Conservation (phyloP, 441 rosid species). For the Populus trichocarpa region DNA sequence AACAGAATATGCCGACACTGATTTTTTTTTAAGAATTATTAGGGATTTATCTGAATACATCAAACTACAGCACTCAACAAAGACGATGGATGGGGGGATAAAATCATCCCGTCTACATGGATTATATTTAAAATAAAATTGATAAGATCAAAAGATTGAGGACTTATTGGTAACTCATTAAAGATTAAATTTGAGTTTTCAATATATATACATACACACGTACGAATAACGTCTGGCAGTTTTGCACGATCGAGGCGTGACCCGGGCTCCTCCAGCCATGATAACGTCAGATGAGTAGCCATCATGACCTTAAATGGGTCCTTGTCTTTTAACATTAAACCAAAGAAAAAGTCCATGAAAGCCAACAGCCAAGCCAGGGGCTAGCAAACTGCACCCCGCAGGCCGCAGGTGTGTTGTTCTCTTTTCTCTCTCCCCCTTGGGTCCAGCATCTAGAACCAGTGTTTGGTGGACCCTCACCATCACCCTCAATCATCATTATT, state of each 20-base stretch:
- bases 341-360: neutral
- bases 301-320: conserved; percentile 26
- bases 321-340: too few species aligned
- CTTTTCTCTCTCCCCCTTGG: neutral
- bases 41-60: neutral
- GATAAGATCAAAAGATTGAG: neutral
- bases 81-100: neutral
- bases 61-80: neutral
- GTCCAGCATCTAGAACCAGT: conserved; percentile 13
- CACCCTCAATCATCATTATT: conserved; percentile 24
- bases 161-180: too few species aligned
- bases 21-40: too few species aligned
- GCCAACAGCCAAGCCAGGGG: neutral
- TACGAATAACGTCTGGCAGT: neutral
- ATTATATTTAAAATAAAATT: too few species aligned
- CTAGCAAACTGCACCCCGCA: neutral
- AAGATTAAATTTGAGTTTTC: too few species aligned
- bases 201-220: too few species aligned
- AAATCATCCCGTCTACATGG: neutral
- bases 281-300: conserved; percentile 29
- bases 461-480: conserved; percentile 18
- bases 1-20: too few species aligned
- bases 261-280: conserved; percentile 38
- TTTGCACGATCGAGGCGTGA: conserved; percentile 46
- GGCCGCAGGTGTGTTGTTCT: neutral